Evolutionary conservation across 129 eudicot species (phyloP).

Genomic region (Pittosporum tobira): DNA sequence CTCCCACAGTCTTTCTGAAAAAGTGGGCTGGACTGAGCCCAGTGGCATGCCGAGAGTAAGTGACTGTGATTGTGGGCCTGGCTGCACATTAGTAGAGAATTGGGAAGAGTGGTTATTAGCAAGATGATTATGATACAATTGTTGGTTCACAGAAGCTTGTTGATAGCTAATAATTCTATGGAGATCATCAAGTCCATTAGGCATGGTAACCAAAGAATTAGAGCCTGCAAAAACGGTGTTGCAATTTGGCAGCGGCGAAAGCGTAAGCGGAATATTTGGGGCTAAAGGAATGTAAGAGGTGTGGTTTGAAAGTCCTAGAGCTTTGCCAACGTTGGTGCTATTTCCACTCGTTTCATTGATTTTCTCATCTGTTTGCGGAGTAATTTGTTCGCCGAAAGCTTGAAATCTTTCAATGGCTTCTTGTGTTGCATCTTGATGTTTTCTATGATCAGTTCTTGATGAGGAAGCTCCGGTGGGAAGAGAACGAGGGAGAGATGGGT

Average conservation of each 20-base stretch:
- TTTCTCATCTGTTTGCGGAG: slow-evolving; percentile 30
- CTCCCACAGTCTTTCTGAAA: slow-evolving; percentile 65
- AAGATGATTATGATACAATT: slow-evolving; percentile 16
- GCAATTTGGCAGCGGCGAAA: slow-evolving; percentile 14
- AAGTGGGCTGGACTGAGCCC: slow-evolving; percentile 27
- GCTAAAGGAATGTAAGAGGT: slow-evolving; percentile 28
- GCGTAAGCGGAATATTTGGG: slow-evolving; percentile 7
- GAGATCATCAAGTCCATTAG: slow-evolving; percentile 22
- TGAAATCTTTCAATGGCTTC: slow-evolving; percentile 14
- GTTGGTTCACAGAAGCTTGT: slow-evolving; percentile 34
- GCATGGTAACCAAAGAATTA: slow-evolving; percentile 7
- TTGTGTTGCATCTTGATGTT: slow-evolving; percentile 3
- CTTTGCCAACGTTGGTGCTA: slow-evolving; percentile 41
- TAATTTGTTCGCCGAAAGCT: slow-evolving; percentile 24
- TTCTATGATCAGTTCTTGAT: slow-evolving; percentile 13
- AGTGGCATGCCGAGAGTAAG: slow-evolving; percentile 21
- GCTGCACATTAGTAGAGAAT: slow-evolving; percentile 13
- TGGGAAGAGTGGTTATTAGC: slow-evolving; percentile 16
- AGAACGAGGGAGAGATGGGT: slow-evolving; percentile 35
- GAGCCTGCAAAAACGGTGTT: slow-evolving; percentile 10
- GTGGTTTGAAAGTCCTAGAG: slow-evolving; percentile 37
- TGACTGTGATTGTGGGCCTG: slow-evolving; percentile 11
- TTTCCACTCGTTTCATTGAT: slow-evolving; percentile 48
- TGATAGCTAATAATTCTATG: slow-evolving; percentile 52
- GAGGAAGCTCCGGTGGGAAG: slow-evolving; percentile 30